Percentiles rank a stretch among this genome's conserved stretches.
These are phyloP conservation scores for Agrocybe pediades DNA, from an alignment of 768 basidiomycete genomes.

Conservation along the genomic window DNA sequence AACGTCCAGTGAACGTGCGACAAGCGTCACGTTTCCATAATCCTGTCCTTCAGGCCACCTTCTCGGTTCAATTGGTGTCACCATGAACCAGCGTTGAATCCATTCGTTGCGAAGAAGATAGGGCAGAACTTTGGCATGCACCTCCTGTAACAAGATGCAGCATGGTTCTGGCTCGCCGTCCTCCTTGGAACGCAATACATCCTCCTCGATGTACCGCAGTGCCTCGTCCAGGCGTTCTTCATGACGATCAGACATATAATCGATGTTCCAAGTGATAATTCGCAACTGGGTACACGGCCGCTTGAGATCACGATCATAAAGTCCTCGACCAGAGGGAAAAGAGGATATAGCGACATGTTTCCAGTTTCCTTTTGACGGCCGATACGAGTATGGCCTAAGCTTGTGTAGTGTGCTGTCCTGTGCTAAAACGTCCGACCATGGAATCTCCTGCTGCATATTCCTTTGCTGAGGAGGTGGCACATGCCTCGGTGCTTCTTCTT, in stretches of 20 bases:
- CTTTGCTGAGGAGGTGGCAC: neutral
- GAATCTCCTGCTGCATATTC: neutral
- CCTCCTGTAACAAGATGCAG: slow-evolving; percentile 73
- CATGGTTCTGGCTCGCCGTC: slow-evolving; percentile 56
- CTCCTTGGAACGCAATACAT: slow-evolving; percentile 48
- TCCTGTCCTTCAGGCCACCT: slow-evolving; percentile 53
- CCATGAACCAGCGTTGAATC: slow-evolving; percentile 60
- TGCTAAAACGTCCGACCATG: neutral
- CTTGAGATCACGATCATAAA: no score
- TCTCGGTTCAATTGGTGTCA: slow-evolving; percentile 53
- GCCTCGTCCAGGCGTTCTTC: slow-evolving; percentile 47
- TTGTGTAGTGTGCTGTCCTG: slow-evolving; percentile 24
- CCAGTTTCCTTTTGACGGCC: slow-evolving; percentile 41
- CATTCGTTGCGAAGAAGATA: slow-evolving; percentile 58
- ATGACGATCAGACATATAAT: slow-evolving; percentile 40
- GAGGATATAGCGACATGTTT: slow-evolving; percentile 41
- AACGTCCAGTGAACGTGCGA: slow-evolving; percentile 57
- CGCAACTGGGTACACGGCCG: slow-evolving; percentile 34
- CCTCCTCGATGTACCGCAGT: slow-evolving; percentile 55
- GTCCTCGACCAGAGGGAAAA: no score
- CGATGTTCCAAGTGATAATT: slow-evolving; percentile 76
- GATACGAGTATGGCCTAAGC: slow-evolving; percentile 41
- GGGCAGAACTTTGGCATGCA: slow-evolving; percentile 44
- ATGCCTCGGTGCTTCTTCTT: slow-evolving; percentile 2
- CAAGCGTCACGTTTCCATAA: slow-evolving; percentile 75